phyloP scores from a whole-genome alignment of 2,329 filamentous ascomycete species.

The Claviceps sp. region DNA sequence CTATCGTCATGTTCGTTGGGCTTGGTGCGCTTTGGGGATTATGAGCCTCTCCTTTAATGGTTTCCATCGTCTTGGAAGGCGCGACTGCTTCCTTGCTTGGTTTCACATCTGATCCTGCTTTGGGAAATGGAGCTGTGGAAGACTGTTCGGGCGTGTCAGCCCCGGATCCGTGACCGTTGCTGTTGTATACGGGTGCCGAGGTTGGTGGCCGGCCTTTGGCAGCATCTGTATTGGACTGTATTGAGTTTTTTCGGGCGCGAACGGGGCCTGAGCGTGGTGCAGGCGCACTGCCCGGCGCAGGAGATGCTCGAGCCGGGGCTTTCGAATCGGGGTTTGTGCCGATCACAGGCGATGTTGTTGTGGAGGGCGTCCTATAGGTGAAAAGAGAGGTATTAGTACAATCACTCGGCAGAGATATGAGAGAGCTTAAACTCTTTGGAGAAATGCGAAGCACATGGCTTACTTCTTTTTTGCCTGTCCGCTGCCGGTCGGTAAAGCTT shows the following conservation, averaged over 20 bases:
- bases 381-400: not conserved
- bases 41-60: constrained; percentile 21
- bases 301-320: constrained; percentile 39
- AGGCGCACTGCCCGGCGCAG: constrained; percentile 40
- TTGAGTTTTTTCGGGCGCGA: constrained; percentile 63
- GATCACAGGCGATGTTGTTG: constrained; percentile 64
- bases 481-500: constrained; percentile 50
- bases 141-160: constrained; percentile 24
- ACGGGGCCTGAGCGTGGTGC: constrained; percentile 51
- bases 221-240: constrained; percentile 44
- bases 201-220: constrained; percentile 18
- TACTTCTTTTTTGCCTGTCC: constrained; percentile 71
- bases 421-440: not conserved
- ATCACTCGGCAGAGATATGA: not conserved
- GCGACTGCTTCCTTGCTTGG: constrained; percentile 32
- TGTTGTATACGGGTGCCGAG: constrained; percentile 34
- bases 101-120: constrained; percentile 31
- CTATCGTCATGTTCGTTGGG: constrained; percentile 10
- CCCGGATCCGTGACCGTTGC: constrained; percentile 35
- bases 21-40: constrained; percentile 13
- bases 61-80: constrained; percentile 17
- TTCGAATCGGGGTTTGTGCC: constrained; percentile 52
- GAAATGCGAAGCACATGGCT: constrained; percentile 13
- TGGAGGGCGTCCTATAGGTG: constrained; percentile 40
- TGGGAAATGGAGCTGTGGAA: constrained; percentile 16